These are phyloP conservation scores for Elongisporangium senticosum DNA, from an alignment of 352 stramenopile genomes.

Conservation along the genomic window DNA sequence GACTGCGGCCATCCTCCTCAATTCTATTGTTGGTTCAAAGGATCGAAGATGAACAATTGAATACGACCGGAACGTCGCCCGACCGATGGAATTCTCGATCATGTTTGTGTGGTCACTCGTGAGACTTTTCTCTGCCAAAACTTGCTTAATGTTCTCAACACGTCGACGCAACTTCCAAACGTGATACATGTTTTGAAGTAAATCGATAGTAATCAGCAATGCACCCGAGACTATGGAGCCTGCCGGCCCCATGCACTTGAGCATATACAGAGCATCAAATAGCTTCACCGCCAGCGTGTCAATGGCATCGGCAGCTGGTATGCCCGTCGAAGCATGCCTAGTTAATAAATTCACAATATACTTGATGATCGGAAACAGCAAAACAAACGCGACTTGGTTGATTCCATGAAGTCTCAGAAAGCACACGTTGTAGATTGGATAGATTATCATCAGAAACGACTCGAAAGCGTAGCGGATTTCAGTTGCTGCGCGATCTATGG, in stretches of 20 bases:
- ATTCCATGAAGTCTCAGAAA: slow-evolving; percentile 3
- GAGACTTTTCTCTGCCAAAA: neutral
- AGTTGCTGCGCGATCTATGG: neutral
- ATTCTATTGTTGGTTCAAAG: no score
- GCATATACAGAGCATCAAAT: neutral
- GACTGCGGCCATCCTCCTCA: no score
- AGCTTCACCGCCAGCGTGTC: neutral
- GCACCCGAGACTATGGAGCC: neutral
- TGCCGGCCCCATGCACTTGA: neutral
- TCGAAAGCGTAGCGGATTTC: neutral
- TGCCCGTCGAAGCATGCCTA: no score
- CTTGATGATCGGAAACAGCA: neutral
- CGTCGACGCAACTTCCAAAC: neutral
- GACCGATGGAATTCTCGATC: no score
- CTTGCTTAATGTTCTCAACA: neutral
- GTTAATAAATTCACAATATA: neutral
- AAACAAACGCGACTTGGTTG: neutral
- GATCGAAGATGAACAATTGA: no score
- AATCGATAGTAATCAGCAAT: neutral
- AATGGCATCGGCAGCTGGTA: no score
- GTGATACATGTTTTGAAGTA: neutral
- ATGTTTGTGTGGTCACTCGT: neutral
- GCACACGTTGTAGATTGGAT: slow-evolving; percentile 18
- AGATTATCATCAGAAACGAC: slow-evolving; percentile 18
- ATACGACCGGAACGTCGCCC: neutral